Percentiles rank a stretch among this genome's conserved stretches.
Conservation (phyloP, 1,139 yeast species). For the Geotrichum klebahnii region DNA sequence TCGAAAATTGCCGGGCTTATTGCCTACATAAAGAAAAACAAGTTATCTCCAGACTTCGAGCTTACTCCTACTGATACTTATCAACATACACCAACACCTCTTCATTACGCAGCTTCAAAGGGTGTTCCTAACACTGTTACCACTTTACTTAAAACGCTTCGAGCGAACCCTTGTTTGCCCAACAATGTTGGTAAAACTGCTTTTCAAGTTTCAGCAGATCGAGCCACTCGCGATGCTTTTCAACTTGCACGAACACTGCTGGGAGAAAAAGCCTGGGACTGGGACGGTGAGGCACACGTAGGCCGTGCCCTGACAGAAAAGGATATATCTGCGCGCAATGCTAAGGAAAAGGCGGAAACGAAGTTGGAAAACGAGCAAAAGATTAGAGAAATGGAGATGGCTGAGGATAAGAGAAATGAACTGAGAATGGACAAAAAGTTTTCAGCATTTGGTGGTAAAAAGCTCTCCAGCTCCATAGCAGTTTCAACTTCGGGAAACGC, state of each 20-base stretch:
- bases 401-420: constrained; percentile 28
- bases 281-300: constrained; percentile 62
- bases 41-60: constrained; percentile 47
- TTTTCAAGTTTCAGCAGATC: constrained; percentile 50
- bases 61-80: constrained; percentile 53
- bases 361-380: constrained; percentile 39
- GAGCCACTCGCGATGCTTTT: constrained; percentile 51
- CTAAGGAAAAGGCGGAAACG: constrained; percentile 42
- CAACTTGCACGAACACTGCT: constrained; percentile 62
- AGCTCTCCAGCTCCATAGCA: constrained; percentile 33
- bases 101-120: constrained; percentile 73
- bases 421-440: constrained; percentile 14
- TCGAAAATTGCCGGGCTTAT: constrained; percentile 75
- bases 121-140: constrained; percentile 67
- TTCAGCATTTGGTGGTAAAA: constrained; percentile 27
- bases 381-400: constrained; percentile 40
- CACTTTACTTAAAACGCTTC: constrained; percentile 57
- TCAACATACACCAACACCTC: constrained; percentile 60
- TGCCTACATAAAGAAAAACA: constrained; percentile 57
- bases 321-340: constrained; percentile 49
- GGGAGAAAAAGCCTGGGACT: constrained; percentile 67
- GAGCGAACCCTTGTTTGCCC: constrained; percentile 62
- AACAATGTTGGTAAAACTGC: constrained; percentile 63
- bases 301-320: constrained; percentile 63
- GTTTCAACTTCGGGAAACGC: constrained; percentile 25